Evolutionary conservation across 2,329 filamentous ascomycete genomes (phyloP).

Genomic region (Cercospora zeina): DNA sequence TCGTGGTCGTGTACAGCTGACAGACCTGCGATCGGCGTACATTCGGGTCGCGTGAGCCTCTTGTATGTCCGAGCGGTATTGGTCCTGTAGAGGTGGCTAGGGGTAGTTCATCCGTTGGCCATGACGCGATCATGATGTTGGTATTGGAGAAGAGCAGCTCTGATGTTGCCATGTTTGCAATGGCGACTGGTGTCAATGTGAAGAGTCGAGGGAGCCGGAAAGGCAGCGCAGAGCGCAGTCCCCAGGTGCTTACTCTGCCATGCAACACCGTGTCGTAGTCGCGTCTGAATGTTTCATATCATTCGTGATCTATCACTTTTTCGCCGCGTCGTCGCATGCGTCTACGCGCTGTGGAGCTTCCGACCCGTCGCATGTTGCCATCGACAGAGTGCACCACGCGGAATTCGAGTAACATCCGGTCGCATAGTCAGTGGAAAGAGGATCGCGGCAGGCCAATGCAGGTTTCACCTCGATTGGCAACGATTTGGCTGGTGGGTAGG

Average conservation of each 20-base stretch:
- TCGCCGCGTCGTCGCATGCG: neutral
- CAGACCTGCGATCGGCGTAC: conserved; percentile 2
- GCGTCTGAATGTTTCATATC: conserved; percentile 12
- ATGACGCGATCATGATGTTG: neutral
- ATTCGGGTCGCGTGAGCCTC: conserved; percentile 6
- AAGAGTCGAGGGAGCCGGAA: neutral
- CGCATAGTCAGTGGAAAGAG: neutral
- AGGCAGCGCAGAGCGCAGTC: neutral
- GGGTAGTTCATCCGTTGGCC: conserved; percentile 4
- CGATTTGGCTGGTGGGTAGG: neutral
- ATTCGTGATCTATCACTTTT: conserved; percentile 9
- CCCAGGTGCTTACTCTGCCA: neutral
- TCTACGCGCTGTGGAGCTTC: neutral
- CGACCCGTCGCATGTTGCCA: neutral
- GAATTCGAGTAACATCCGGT: neutral
- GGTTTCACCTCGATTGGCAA: neutral
- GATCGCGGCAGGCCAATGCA: neutral
- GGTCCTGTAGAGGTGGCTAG: neutral
- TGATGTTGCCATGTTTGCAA: neutral
- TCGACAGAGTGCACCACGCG: neutral
- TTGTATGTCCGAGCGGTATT: conserved; percentile 1
- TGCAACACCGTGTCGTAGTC: conserved; percentile 11
- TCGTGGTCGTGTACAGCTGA: conserved; percentile 1
- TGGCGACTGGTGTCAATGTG: neutral
- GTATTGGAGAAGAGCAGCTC: neutral